phyloP scores from a whole-genome alignment of 371 early-diverging fungal species.

The Actinomortierella ambigua region DNA sequence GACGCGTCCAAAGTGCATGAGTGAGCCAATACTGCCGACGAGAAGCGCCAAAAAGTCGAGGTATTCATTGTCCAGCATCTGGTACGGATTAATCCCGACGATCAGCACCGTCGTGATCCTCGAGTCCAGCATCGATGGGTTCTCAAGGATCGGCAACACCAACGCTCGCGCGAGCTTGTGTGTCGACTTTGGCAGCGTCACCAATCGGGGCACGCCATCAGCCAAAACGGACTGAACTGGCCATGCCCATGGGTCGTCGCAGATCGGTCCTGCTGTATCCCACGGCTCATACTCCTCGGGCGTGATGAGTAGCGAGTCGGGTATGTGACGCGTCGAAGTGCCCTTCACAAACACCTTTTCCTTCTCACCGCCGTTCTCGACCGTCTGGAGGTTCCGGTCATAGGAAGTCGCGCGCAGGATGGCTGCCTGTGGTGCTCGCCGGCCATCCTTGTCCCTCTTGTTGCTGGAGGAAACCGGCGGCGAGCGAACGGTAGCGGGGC shows the following conservation, averaged over 20 bases:
- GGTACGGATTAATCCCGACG: conserved; percentile 41
- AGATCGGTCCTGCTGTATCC: conserved; percentile 14
- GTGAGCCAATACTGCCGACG: conserved; percentile 34
- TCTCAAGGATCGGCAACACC: conserved; percentile 38
- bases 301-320: conserved; percentile 41
- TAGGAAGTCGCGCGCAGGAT: conserved; percentile 43
- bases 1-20: conserved; percentile 34
- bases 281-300: conserved; percentile 41
- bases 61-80: conserved; percentile 41
- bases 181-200: conserved; percentile 34
- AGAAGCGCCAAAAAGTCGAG: conserved; percentile 45
- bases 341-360: conserved; percentile 34
- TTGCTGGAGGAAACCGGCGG: too few species aligned
- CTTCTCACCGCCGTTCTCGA: conserved; percentile 18
- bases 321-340: conserved; percentile 37
- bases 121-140: conserved; percentile 24
- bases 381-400: conserved; percentile 28
- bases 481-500: too few species aligned
- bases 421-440: conserved; percentile 28
- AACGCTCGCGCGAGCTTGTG: conserved; percentile 41
- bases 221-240: conserved; percentile 36
- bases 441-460: conserved; percentile 10
- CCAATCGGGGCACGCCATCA: conserved; percentile 26
- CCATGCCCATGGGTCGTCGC: conserved; percentile 43
- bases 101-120: conserved; percentile 39